Evolutionary conservation across 1,139 yeast species (phyloP).

Genomic region (Yamadazyma buinensis): DNA sequence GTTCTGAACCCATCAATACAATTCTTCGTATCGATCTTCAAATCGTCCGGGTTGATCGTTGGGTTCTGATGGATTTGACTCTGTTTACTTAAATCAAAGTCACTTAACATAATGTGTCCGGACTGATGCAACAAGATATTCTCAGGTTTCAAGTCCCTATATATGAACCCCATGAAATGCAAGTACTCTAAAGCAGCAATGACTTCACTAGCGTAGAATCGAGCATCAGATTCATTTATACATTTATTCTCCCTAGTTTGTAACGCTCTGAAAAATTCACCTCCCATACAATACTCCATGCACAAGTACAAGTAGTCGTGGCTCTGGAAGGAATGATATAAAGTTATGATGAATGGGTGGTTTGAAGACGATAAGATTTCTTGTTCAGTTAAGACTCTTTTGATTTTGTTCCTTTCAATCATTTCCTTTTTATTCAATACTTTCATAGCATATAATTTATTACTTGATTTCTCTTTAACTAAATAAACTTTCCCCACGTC

Average conservation of each 20-base stretch:
- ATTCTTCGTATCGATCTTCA: constrained; percentile 74
- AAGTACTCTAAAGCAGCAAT: constrained; percentile 95
- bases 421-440: constrained; percentile 86
- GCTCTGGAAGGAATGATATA: constrained; percentile 94
- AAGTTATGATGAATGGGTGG: constrained; percentile 95
- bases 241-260: constrained; percentile 89
- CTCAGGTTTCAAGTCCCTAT: constrained; percentile 93
- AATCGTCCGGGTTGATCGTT: constrained; percentile 21
- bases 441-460: constrained; percentile 87
- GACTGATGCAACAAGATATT: constrained; percentile 89
- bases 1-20: constrained; percentile 96
- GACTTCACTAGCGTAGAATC: constrained; percentile 95
- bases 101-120: constrained; percentile 97
- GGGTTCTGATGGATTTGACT: constrained; percentile 40
- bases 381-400: constrained; percentile 93
- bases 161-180: constrained; percentile 94
- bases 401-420: constrained; percentile 92
- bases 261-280: constrained; percentile 94
- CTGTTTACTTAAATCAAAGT: constrained; percentile 92
- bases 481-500: constrained; percentile 96
- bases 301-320: constrained; percentile 91
- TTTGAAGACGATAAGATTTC: constrained; percentile 92
- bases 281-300: constrained; percentile 99
- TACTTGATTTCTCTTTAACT: constrained; percentile 75
- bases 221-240: constrained; percentile 82